Conservation (phyloP, 1,284 basidiomycete species). For the Caloboletus inedulis region DNA sequence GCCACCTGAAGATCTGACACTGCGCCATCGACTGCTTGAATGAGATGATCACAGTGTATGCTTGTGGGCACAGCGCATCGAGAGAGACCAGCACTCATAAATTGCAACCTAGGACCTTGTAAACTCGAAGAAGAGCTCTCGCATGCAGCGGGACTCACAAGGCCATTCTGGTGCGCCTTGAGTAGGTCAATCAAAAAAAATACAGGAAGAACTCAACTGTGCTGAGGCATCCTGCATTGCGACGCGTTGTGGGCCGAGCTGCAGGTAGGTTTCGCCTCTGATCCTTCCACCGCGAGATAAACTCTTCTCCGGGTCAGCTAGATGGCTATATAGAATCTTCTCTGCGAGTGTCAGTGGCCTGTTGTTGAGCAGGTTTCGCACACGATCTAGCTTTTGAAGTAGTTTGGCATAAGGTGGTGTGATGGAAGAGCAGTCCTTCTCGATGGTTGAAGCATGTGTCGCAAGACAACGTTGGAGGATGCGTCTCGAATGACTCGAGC, state of each 20-base stretch:
- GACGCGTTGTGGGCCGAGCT: conserved; percentile 88
- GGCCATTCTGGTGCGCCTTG: conserved; percentile 60
- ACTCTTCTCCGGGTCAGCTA: conserved; percentile 76
- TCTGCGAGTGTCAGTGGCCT: conserved; percentile 89
- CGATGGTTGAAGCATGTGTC: conserved; percentile 48
- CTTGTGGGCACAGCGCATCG: conserved; percentile 82
- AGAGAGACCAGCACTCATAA: conserved; percentile 94
- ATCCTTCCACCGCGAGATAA: conserved; percentile 66
- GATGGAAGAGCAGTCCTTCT: conserved; percentile 76
- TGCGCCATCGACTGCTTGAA: conserved; percentile 86
- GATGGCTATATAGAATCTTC: conserved; percentile 96
- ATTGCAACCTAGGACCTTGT: conserved; percentile 73
- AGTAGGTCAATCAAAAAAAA: conserved; percentile 6
- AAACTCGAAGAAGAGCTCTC: conserved; percentile 3
- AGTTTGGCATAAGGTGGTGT: conserved; percentile 87
- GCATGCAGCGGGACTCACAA: conserved; percentile 45
- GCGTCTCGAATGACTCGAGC: conserved; percentile 7
- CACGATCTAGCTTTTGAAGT: conserved; percentile 70
- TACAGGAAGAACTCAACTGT: conserved; percentile 59
- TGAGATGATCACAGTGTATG: conserved; percentile 98
- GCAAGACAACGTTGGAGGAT: conserved; percentile 42
- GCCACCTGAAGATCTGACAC: conserved; percentile 75
- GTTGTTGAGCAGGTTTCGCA: conserved; percentile 66
- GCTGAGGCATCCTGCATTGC: conserved; percentile 99
- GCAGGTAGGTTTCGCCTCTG: conserved; percentile 88